Evolutionary conservation across 805 yeast species (phyloP).

Genomic region (Lipomyces mesembrius): DNA sequence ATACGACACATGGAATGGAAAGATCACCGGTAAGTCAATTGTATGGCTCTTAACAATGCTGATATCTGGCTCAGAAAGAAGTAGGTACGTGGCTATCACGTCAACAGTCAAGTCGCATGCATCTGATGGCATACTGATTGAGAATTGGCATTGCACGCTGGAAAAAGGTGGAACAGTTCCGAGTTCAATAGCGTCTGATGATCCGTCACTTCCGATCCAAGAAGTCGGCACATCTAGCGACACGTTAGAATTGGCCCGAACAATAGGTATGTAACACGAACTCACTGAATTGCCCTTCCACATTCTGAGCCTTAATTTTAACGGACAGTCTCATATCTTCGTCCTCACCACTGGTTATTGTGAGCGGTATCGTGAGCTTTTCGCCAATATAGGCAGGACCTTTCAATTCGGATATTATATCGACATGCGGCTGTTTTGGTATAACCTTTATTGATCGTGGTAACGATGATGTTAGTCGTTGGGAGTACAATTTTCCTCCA

Average conservation of each 20-base stretch:
- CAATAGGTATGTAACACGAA: not conserved
- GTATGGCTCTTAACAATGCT: slow-evolving; percentile 21
- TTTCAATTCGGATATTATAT: slow-evolving; percentile 21
- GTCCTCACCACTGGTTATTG: slow-evolving; percentile 26
- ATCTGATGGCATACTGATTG: slow-evolving; percentile 24
- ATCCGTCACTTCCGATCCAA: not conserved
- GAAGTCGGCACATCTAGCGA: slow-evolving; percentile 11
- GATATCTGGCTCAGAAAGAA: slow-evolving; percentile 33
- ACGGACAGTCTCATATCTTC: slow-evolving; percentile 23
- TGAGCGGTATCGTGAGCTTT: slow-evolving; percentile 17
- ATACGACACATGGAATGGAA: slow-evolving; percentile 48
- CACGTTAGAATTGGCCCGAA: not conserved
- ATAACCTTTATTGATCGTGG: slow-evolving; percentile 25
- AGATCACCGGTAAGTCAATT: slow-evolving; percentile 42
- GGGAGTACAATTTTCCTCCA: slow-evolving; percentile 14
- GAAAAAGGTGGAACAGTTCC: not conserved
- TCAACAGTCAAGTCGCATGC: slow-evolving; percentile 28
- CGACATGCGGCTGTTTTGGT: slow-evolving; percentile 36
- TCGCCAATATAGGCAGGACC: slow-evolving; percentile 34
- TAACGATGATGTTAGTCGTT: slow-evolving; percentile 6
- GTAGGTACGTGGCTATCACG: slow-evolving; percentile 26
- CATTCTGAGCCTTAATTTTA: slow-evolving; percentile 16
- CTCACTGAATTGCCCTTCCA: slow-evolving; percentile 17
- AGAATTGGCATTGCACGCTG: not conserved
- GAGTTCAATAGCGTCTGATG: not conserved